Evolutionary conservation across 164 flowering plant species (phyloP).

Genomic region (Aristolochia californica): DNA sequence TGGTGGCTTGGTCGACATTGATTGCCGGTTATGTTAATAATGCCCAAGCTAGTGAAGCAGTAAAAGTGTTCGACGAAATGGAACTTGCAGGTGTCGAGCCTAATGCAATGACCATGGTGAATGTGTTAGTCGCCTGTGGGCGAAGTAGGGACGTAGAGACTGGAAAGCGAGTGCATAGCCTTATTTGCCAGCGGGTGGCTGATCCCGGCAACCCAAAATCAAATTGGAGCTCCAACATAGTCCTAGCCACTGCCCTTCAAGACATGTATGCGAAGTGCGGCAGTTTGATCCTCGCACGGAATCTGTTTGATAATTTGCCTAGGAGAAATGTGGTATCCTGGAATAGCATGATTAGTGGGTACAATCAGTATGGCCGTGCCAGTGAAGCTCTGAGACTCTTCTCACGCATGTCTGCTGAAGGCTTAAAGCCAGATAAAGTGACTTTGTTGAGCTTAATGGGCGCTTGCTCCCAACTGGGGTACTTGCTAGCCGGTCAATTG

Average conservation of each 20-base stretch:
- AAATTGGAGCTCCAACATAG: slow-evolving; percentile 4
- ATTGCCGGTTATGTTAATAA: slow-evolving; percentile 19
- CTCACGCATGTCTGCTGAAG: slow-evolving; percentile 9
- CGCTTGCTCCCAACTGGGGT: slow-evolving; percentile 18
- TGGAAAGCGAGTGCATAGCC: slow-evolving; percentile 16
- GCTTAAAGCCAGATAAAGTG: slow-evolving; percentile 15
- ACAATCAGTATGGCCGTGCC: slow-evolving; percentile 15
- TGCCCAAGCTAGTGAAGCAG: slow-evolving; percentile 9
- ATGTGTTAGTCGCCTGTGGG: slow-evolving; percentile 21
- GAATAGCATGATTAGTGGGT: slow-evolving; percentile 23
- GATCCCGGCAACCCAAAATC: slow-evolving; percentile 1
- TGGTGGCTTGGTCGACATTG: slow-evolving; percentile 24
- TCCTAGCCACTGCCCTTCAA: slow-evolving; percentile 18
- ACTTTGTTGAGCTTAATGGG: slow-evolving; percentile 17
- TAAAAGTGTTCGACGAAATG: slow-evolving; percentile 17
- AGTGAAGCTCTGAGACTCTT: slow-evolving; percentile 16
- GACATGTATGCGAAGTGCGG: slow-evolving; percentile 28
- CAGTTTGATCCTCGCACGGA: slow-evolving; percentile 13
- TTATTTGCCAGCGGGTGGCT: slow-evolving; percentile 7
- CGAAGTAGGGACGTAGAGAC: slow-evolving; percentile 18
- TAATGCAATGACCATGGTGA: slow-evolving; percentile 23
- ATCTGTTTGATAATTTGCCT: slow-evolving; percentile 15
- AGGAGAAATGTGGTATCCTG: slow-evolving; percentile 19
- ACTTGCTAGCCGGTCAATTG: slow-evolving; percentile 14
- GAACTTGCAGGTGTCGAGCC: slow-evolving; percentile 7